These are phyloP conservation scores for Taphrina confusa DNA, from an alignment of 1,139 yeast species.

Conservation along the genomic window DNA sequence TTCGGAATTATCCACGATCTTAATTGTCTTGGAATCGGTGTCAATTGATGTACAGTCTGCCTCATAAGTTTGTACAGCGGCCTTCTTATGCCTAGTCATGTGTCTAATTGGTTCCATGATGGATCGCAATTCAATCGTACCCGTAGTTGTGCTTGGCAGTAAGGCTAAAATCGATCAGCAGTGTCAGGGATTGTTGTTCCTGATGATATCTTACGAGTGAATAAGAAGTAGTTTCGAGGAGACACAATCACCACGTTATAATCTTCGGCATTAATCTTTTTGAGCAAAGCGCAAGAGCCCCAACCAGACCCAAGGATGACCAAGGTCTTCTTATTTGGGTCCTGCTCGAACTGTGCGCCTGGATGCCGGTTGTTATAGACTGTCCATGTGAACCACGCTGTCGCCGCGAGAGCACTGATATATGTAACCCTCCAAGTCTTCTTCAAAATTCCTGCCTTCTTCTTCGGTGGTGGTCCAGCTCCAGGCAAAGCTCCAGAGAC, in stretches of 20 bases:
- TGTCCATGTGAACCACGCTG: conserved; percentile 45
- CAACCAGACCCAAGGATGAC: conserved; percentile 93
- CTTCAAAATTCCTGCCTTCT: conserved; percentile 42
- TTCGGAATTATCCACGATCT: conserved; percentile 60
- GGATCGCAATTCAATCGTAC: conserved; percentile 86
- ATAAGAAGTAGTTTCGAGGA: conserved; percentile 91
- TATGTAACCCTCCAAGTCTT: conserved; percentile 46
- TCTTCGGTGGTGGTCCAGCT: conserved; percentile 15
- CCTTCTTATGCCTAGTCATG: conserved; percentile 66
- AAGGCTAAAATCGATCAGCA: conserved; percentile 74
- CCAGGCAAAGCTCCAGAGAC: conserved; percentile 6
- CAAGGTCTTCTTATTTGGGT: conserved; percentile 75
- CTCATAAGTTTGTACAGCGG: conserved; percentile 82
- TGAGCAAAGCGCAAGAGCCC: conserved; percentile 74
- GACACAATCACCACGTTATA: conserved; percentile 88
- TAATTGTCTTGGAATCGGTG: conserved; percentile 61
- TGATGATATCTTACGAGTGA: conserved; percentile 54
- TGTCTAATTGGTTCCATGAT: conserved; percentile 66
- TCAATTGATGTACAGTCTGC: conserved; percentile 88
- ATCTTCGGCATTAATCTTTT: conserved; percentile 78
- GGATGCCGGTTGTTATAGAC: conserved; percentile 49
- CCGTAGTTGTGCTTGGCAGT: conserved; percentile 91
- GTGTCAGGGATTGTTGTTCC: conserved; percentile 81
- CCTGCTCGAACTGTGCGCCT: conserved; percentile 47
- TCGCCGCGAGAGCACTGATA: conserved; percentile 44